These are phyloP conservation scores for Tolypocladium nubicola DNA, from an alignment of 2,329 filamentous ascomycete species.

Conservation along the genomic window DNA sequence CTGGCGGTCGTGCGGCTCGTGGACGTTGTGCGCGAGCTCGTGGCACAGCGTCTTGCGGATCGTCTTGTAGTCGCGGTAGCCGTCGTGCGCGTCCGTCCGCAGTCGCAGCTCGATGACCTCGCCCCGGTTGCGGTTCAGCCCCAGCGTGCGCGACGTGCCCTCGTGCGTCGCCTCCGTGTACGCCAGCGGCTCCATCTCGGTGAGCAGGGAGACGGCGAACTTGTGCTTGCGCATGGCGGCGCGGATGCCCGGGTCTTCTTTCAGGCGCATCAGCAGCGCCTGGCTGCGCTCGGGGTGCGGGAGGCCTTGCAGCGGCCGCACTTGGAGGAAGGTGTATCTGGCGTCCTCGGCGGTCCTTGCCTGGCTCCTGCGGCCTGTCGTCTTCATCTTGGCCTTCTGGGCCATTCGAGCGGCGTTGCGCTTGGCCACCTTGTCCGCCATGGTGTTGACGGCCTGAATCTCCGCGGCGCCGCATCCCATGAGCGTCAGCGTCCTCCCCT, in stretches of 20 bases:
- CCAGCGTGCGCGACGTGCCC: slow-evolving; percentile 63
- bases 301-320: slow-evolving; percentile 67
- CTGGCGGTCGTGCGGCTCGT: slow-evolving; percentile 68
- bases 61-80: slow-evolving; percentile 84
- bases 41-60: slow-evolving; percentile 91
- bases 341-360: slow-evolving; percentile 35
- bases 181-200: slow-evolving; percentile 86
- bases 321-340: slow-evolving; percentile 69
- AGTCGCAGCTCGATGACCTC: slow-evolving; percentile 85
- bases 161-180: slow-evolving; percentile 67
- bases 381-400: slow-evolving; percentile 16
- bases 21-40: slow-evolving; percentile 88
- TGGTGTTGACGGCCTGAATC: slow-evolving; percentile 41
- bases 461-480: slow-evolving; percentile 54
- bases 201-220: slow-evolving; percentile 76
- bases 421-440: slow-evolving; percentile 35
- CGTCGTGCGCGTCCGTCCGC: slow-evolving; percentile 88
- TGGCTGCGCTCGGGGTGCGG: slow-evolving; percentile 63
- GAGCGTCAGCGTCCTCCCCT: slow-evolving; percentile 51
- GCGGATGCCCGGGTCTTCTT: slow-evolving; percentile 76
- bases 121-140: slow-evolving; percentile 77
- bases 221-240: slow-evolving; percentile 73
- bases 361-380: slow-evolving; percentile 3
- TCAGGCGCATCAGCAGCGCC: slow-evolving; percentile 63
- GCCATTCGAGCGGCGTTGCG: slow-evolving; percentile 31